These are phyloP conservation scores for apple (Malus domestica) DNA, from an alignment of 306 rosid genomes.

Conservation along the genomic window ASM211411v1 NC_041805.1:72501-73000, in stretches of 20 bases:
- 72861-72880: no score
- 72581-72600: neutral
- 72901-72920: no score
- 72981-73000: no score
- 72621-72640: neutral
- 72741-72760: slow-evolving; percentile 41
- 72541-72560: neutral
- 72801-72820: no score
- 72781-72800: no score
- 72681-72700: neutral
- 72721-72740: neutral
- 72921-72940: no score
- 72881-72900: no score
- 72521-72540: neutral
- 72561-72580: neutral
- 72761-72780: slow-evolving; percentile 2
- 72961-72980: no score
- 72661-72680: neutral
- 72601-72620: neutral
- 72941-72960: no score
- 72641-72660: neutral
- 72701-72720: neutral
- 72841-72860: no score
- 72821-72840: no score
- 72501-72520: neutral